Conservation (phyloP, 441 rosid species). For the Dalechampia spathulata region DNA sequence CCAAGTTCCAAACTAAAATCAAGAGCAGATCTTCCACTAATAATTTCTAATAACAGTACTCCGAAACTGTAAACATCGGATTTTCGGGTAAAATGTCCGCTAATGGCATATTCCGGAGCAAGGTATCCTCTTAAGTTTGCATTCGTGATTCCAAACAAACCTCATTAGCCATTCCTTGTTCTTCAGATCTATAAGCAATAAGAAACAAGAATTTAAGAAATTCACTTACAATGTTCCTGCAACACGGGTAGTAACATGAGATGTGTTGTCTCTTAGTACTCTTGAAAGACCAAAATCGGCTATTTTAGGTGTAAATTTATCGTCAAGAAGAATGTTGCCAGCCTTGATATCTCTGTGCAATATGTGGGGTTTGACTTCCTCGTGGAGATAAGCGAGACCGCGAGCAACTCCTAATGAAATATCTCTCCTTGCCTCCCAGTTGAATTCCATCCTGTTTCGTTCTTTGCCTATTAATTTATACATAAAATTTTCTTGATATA, state of each 20-base stretch:
- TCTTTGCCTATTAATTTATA: conserved; percentile 30
- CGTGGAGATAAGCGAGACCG: conserved; percentile 52
- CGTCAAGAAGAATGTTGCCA: conserved; percentile 46
- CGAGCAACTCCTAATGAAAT: conserved; percentile 43
- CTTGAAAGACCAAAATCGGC: conserved; percentile 56
- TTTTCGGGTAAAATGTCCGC: conserved; percentile 48
- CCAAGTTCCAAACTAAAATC: conserved; percentile 51
- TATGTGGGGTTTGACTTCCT: conserved; percentile 38
- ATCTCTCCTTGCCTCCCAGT: conserved; percentile 34
- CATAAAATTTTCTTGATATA: not conserved
- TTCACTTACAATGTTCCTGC: conserved; percentile 51
- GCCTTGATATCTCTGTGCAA: conserved; percentile 61
- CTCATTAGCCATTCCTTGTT: conserved; percentile 13
- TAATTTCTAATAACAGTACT: too few species aligned
- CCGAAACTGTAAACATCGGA: conserved; percentile 86
- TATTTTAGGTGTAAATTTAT: conserved; percentile 38
- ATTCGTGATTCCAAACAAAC: conserved; percentile 15
- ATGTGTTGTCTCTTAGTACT: conserved; percentile 26
- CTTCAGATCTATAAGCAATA: not conserved
- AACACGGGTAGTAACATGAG: conserved; percentile 50
- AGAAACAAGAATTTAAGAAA: not conserved
- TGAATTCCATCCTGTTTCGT: conserved; percentile 34
- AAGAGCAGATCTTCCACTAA: conserved; percentile 66
- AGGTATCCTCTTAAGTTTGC: conserved; percentile 72
- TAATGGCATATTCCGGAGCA: conserved; percentile 78